phyloP scores from a whole-genome alignment of 768 basidiomycete genomes.

The Russula compacta region DNA sequence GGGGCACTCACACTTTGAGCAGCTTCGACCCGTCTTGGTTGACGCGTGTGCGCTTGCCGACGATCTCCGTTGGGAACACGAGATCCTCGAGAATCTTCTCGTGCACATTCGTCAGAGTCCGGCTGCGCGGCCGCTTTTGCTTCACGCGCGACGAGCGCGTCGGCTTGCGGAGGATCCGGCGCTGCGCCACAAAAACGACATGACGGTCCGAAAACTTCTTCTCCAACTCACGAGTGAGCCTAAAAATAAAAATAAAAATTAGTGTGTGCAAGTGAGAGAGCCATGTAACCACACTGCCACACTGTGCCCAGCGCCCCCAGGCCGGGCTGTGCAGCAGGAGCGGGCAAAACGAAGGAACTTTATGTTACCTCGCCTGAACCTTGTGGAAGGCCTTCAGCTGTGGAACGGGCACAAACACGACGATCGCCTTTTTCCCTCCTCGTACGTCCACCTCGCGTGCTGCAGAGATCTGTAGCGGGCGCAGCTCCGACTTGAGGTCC shows the following conservation, averaged over 20 bases:
- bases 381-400: conserved; percentile 98
- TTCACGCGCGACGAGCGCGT: conserved; percentile 85
- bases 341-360: neutral
- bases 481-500: conserved; percentile 95
- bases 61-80: conserved; percentile 97
- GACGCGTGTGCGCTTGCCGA: conserved; percentile 95
- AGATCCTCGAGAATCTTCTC: conserved; percentile 99
- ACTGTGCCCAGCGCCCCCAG: neutral
- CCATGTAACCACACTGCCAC: too few relatives aligned
- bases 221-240: conserved; percentile 97
- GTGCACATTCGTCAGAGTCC: conserved; percentile 95
- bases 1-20: conserved; percentile 82
- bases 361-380: conserved; percentile 83
- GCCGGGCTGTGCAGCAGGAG: neutral
- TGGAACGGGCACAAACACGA: conserved; percentile 95
- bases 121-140: conserved; percentile 95
- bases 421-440: conserved; percentile 98
- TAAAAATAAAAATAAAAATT: conserved; percentile 25
- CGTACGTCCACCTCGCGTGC: conserved; percentile 99
- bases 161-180: conserved; percentile 96
- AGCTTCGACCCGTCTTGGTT: conserved; percentile 90
- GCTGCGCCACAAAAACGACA: conserved; percentile 97
- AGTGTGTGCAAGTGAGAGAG: neutral
- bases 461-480: conserved; percentile 92
- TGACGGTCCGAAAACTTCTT: conserved; percentile 99